Evolutionary conservation across 116 monocot species (phyloP), one percentile per base, ranked within the genome.

Genomic region (Posidonia oceanica): DNA sequence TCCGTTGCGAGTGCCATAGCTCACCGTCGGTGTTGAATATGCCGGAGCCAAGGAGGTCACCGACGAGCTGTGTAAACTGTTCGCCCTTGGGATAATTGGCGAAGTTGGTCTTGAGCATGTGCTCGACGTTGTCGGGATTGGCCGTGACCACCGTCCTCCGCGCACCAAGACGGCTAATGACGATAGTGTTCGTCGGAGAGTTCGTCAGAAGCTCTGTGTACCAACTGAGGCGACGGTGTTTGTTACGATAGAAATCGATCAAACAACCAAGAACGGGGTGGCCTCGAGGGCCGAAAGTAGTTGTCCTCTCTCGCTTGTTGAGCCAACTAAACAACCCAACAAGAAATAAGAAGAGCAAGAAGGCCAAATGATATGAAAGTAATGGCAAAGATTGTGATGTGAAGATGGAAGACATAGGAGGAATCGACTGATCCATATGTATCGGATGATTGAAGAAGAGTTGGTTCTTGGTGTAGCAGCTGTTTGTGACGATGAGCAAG

Each of bases 61-160:
- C 83, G 61, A 89, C 81, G 69, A 89, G 58, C 61, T 83, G 83
- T 36, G 79, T 79, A 75, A 85, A 86, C 1, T 79, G 66, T 72
- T 73, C 71, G n/a, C 86, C 90, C 57, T 90, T 90, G 4, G 90
- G 90, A 75, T 86, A 90, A 57, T 86, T 90, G 70, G 21, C n/a
- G 81, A n/a, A n/a, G n/a, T n/a, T n/a, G n/a, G n/a, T n/a, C n/a
- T n/a, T n/a, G n/a, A n/a, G n/a, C n/a, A n/a, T n/a, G n/a, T n/a
- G n/a, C n/a, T n/a, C n/a, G n/a, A 90, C 80, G 58, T 84, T 92
- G 57, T 63, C 71, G 0, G 88, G 83, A 74, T 88, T 88, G 16
- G 85, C 79, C 8, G 91, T 92, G 38, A 92, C 72, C 51, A 88
- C 55, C 10, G 82, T 85, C 52, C 82, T 81, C 36, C 75, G 79